Base-by-base conservation (phyloP, 1,284 basidiomycete genomes). In the Rhodotorula sp. region DNA sequence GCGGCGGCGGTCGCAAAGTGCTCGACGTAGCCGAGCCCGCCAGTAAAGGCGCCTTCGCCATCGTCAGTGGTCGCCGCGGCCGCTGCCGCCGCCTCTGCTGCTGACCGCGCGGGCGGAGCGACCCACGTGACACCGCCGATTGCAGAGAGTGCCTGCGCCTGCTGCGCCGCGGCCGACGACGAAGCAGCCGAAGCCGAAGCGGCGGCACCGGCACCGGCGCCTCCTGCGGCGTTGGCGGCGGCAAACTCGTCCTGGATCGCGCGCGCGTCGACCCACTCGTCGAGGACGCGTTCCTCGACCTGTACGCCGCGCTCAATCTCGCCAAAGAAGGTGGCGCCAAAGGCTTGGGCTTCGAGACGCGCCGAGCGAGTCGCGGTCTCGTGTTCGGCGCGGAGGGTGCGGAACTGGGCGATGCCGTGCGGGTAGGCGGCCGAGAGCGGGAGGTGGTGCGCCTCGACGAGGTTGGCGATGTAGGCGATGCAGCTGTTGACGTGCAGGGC, bases 371-470 rank as follows among this genome's bases (percentile, higher is more conserved):
- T 87, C 4, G 91, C 86, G 67, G 92, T 86, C 78, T 94, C 88
- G 76, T 91, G 89, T 79, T 93, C 88, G 33, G 91, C 89, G 64
- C 93, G 88, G 49, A 98, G 85, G 29, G 90, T 84, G 62, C 91
- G 88, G 83, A 93, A 98, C 80, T 96, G 91, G 20, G 86, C 84
- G n/a, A 93, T 86, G 30, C 91, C 89, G 26, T 84, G 82, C 7
- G 85, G 83, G 80, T 99, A 99, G 6, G 95, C 95, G 53, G 89
- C 83, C 0, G 90, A 87, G 54, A 97, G 83, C 1, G 91, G 85
- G 37, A 88, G 71, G 2, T 81, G 76, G 77, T 91, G 88, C 66
- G 86, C 75, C 70, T 87, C 81, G 80, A 93, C 87, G 20, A 98
- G 85, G 78, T 89, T 91, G 60, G 91, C 81, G 20, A 90, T 86